Conservation (phyloP, 352 stramenopile species). For the Phytopythium oedochilum region DNA sequence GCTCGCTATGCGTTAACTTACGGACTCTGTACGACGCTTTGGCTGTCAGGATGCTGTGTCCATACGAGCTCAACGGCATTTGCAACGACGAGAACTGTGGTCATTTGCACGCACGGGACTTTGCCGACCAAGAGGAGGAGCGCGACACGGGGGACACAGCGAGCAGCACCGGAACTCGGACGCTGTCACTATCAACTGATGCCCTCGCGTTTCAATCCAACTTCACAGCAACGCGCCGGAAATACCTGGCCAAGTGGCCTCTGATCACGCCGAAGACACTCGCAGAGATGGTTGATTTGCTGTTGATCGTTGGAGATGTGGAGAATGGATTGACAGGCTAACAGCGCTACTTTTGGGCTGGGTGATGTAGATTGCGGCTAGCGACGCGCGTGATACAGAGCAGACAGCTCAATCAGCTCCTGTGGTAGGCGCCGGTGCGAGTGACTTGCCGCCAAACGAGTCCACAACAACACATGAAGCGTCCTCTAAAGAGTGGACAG, state of each 20-base stretch:
- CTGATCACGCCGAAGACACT: conserved; percentile 18
- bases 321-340: neutral
- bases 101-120: conserved; percentile 64
- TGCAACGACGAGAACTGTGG: conserved; percentile 73
- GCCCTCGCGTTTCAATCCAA: neutral
- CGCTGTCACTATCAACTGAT: neutral
- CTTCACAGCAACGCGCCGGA: conserved; percentile 1
- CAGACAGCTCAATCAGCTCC: neutral
- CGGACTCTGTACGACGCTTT: neutral
- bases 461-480: neutral
- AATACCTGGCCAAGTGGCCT: conserved; percentile 37
- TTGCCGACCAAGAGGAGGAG: conserved; percentile 9
- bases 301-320: neutral
- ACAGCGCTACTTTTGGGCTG: neutral
- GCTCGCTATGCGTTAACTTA: neutral
- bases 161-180: neutral
- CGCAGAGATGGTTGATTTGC: conserved; percentile 11
- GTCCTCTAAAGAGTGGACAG: neutral
- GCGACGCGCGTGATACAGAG: neutral
- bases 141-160: neutral
- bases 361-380: neutral
- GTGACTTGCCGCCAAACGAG: neutral
- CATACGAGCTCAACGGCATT: conserved; percentile 68
- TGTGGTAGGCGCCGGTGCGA: neutral
- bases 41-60: conserved; percentile 50